Evolutionary conservation across 2,329 filamentous ascomycete genomes (phyloP), one percentile per base, ranked within the genome.

Genomic region (Pseudogymnoascus sp.): DNA sequence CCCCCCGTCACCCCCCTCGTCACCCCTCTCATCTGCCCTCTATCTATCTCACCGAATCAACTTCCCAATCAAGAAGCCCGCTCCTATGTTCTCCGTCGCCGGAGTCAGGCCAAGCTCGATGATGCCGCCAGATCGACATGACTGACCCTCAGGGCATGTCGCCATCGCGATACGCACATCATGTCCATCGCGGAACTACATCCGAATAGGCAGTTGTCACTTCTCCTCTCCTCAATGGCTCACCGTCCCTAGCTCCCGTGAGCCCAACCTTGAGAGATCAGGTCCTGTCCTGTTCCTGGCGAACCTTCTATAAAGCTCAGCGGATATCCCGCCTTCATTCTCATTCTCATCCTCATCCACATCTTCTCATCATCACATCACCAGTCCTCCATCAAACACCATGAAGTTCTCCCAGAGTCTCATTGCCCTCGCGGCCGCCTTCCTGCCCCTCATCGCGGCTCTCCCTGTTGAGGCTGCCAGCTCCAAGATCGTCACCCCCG

Each of bases 401-500:
- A 58, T 58, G 54, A 58, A 36, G 33, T 58, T 58, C 54, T 33
- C 33, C 33, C 30, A 58, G 54, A 58, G 18, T 58, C 33, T 58
- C 22, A 58, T 58, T 16, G 67, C 68, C 58, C 64, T 70, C 47
- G 69, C 69, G 60, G 70, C 68, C 62, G 33, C 64, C 14, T 60
- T 69, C 58, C 60, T 63, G n/a, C 69, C 70, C 16, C 59, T 65
- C 18, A 63, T 68, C 33, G 65, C 68, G 35, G 68, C 62, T 28
- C 67, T 68, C 8, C 69, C 69, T 59, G 57, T 66, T 20, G 20
- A 38, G 47, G 16, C 63, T 43, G 14, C n/a, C 20, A 18, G 69
- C 57, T 59, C 68, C 50, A 71, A 71, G 61, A 67, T 68, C 67
- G 72, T 73, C 67, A 86, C 85, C 69, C 70, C 76, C 2, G 71